Evolutionary conservation across 805 yeast genomes (phyloP).

Genomic region (Maudiozyma barnettii): DNA sequence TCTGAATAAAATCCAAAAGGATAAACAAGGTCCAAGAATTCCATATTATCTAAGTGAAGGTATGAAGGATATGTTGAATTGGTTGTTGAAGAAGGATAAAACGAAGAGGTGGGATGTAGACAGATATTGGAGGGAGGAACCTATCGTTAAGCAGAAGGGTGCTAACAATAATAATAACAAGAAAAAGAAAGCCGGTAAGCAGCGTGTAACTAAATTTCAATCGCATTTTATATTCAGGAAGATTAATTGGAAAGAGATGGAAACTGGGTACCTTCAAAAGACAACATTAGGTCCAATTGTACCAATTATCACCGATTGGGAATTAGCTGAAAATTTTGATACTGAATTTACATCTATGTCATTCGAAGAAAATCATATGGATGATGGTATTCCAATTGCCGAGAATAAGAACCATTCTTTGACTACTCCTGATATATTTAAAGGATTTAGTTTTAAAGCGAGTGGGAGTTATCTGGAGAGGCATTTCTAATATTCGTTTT

Average conservation of each 20-base stretch:
- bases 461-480: constrained; percentile 29
- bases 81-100: constrained; percentile 62
- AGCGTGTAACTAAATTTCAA: constrained; percentile 34
- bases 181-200: constrained; percentile 24
- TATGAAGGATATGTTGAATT: constrained; percentile 63
- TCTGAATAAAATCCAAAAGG: constrained; percentile 62
- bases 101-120: constrained; percentile 54
- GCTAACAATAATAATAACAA: constrained; percentile 7
- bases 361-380: constrained; percentile 26
- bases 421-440: constrained; percentile 19
- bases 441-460: constrained; percentile 32
- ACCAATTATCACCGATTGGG: constrained; percentile 77
- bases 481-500: constrained; percentile 22
- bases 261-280: constrained; percentile 35
- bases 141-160: constrained; percentile 4
- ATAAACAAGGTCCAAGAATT: constrained; percentile 42
- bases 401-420: not conserved
- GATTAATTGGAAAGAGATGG: constrained; percentile 57
- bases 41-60: constrained; percentile 74
- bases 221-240: constrained; percentile 70
- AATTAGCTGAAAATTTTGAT: constrained; percentile 77
- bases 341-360: constrained; percentile 66
- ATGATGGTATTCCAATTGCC: constrained; percentile 3
- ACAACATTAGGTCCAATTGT: constrained; percentile 60
- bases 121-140: constrained; percentile 35